These are phyloP conservation scores for Arthroderma sp. DNA, from an alignment of 2,329 filamentous ascomycete species.

Conservation along the genomic window DNA sequence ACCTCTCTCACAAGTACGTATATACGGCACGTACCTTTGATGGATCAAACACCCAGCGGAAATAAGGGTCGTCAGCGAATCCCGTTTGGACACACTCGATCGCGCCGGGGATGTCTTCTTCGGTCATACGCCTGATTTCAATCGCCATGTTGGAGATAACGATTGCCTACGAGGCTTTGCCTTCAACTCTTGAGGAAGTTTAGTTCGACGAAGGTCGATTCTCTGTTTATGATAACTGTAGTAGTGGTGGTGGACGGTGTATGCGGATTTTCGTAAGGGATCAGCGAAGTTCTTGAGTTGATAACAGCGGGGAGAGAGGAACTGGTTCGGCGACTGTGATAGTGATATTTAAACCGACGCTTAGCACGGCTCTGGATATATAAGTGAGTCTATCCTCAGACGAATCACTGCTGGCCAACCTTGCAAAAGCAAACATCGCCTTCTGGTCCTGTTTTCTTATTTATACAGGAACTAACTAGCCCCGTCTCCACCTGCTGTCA, in stretches of 20 bases:
- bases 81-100: conserved; percentile 55
- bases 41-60: conserved; percentile 52
- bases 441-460: background rate
- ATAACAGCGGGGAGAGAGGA: background rate
- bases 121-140: conserved; percentile 44
- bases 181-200: background rate
- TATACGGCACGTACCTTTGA: conserved; percentile 36
- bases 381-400: no score
- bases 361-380: background rate
- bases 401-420: background rate
- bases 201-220: background rate
- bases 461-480: background rate
- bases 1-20: background rate
- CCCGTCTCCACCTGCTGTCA: background rate
- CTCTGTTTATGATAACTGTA: background rate
- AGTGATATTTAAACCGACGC: background rate
- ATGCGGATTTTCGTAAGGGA: background rate
- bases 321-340: background rate
- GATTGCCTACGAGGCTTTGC: background rate
- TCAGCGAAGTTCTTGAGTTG: background rate
- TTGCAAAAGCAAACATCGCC: conserved; percentile 1
- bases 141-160: conserved; percentile 36
- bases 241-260: background rate
- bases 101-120: conserved; percentile 50
- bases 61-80: conserved; percentile 56